These are phyloP conservation scores for Eutreptiella sp. DNA, from an alignment of 208 protist genomes.

Conservation along the genomic window DNA sequence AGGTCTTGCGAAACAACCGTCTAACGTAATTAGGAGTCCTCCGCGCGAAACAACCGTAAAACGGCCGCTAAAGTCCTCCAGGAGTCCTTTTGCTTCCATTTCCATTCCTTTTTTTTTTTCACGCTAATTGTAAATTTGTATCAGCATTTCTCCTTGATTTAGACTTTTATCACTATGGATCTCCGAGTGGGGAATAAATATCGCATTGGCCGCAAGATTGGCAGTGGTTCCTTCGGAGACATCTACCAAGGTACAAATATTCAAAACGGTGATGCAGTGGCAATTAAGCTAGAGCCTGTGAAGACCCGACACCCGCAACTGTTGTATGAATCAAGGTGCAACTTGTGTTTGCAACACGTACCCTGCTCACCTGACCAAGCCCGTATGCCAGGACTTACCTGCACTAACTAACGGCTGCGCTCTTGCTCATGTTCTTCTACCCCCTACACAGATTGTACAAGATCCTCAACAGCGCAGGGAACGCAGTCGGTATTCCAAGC, in stretches of 20 bases:
- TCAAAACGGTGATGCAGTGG: conserved; percentile 71
- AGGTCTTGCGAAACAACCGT: too few relatives aligned
- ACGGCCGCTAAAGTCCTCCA: too few relatives aligned
- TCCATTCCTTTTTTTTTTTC: too few relatives aligned
- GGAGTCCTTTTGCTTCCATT: too few relatives aligned
- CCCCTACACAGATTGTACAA: conserved; percentile 6
- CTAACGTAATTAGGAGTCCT: too few relatives aligned
- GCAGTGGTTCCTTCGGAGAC: conserved; percentile 81
- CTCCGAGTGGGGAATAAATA: conserved; percentile 71
- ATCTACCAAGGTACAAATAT: conserved; percentile 83
- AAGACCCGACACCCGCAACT: conserved; percentile 83
- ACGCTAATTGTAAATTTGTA: too few relatives aligned
- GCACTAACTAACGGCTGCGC: not conserved
- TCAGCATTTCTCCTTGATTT: too few relatives aligned
- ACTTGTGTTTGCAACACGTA: too few relatives aligned
- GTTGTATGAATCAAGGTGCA: conserved; percentile 65
- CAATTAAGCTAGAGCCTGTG: conserved; percentile 79
- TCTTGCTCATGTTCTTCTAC: not conserved
- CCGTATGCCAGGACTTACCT: too few relatives aligned
- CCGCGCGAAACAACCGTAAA: too few relatives aligned
- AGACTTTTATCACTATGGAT: conserved; percentile 52
- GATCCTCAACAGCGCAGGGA: conserved; percentile 63
- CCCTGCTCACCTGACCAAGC: too few relatives aligned
- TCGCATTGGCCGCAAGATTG: conserved; percentile 73
- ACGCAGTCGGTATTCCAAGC: conserved; percentile 68